phyloP scores from a whole-genome alignment of 2,329 filamentous ascomycete species.

The Pseudogymnoascus sp. region DNA sequence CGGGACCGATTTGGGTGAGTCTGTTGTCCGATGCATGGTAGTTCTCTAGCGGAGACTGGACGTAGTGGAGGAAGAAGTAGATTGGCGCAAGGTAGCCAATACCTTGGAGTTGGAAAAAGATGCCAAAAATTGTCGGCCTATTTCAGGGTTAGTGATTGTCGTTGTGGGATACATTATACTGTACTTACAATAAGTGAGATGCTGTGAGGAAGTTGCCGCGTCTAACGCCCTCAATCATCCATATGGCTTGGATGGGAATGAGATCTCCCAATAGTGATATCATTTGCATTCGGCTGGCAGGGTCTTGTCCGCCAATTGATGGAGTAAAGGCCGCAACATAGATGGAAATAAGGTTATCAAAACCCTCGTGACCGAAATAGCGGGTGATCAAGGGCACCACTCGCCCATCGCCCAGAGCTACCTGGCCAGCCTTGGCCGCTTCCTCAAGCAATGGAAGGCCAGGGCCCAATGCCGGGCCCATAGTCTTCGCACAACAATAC shows the following conservation, averaged over 20 bases:
- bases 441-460: constrained; percentile 17
- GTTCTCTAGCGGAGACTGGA: constrained; percentile 28
- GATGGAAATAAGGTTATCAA: constrained; percentile 19
- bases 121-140: constrained; percentile 23
- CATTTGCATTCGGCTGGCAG: constrained; percentile 18
- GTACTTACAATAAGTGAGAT: constrained; percentile 20
- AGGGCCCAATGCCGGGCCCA: constrained; percentile 12
- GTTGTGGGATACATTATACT: neutral
- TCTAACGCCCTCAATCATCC: constrained; percentile 25
- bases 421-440: constrained; percentile 4
- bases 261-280: constrained; percentile 25
- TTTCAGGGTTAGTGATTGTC: constrained; percentile 8
- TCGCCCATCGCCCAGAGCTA: constrained; percentile 9
- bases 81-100: constrained; percentile 29
- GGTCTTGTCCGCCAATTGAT: constrained; percentile 17
- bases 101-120: constrained; percentile 26
- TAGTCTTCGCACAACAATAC: neutral
- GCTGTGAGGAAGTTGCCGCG: constrained; percentile 26
- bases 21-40: constrained; percentile 30
- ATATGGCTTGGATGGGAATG: constrained; percentile 25
- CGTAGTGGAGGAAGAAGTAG: constrained; percentile 33
- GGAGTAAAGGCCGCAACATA: constrained; percentile 22
- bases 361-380: constrained; percentile 16
- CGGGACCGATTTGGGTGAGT: constrained; percentile 24
- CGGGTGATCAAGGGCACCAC: constrained; percentile 12